Conservation (phyloP, 1,284 basidiomycete species). For the Neonothopanus nambi region DNA sequence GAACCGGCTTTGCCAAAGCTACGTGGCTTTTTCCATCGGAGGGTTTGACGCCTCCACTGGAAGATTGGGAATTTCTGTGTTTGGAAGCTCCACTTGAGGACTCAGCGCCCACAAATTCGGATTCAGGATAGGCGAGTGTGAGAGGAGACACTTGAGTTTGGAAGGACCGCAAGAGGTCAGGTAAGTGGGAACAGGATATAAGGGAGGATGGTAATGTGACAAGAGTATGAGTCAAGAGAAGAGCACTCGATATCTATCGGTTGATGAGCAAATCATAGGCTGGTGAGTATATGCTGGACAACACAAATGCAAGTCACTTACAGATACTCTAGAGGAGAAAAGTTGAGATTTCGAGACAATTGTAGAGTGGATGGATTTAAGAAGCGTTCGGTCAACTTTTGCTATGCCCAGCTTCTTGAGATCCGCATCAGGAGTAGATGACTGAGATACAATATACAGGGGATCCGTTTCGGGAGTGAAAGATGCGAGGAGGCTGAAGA, state of each 20-base stretch:
- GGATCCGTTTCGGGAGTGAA: slow-evolving; percentile 28
- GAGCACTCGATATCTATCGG: slow-evolving; percentile 52
- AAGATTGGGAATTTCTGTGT: too few species aligned
- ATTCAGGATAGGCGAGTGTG: not conserved
- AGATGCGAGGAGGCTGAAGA: slow-evolving; percentile 47
- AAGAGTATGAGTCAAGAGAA: slow-evolving; percentile 50
- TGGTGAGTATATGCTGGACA: too few species aligned
- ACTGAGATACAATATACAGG: slow-evolving; percentile 16
- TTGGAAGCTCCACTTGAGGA: not conserved
- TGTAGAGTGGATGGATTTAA: slow-evolving; percentile 44
- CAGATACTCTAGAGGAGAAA: slow-evolving; percentile 38
- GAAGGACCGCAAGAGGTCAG: slow-evolving; percentile 37
- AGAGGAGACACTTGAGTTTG: slow-evolving; percentile 35
- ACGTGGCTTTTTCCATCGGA: not conserved
- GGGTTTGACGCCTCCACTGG: not conserved
- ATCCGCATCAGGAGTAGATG: slow-evolving; percentile 31
- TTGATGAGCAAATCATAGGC: slow-evolving; percentile 13
- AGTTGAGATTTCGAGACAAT: slow-evolving; percentile 49
- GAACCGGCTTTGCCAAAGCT: slow-evolving; percentile 6
- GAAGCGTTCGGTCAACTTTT: slow-evolving; percentile 46
- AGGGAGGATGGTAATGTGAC: slow-evolving; percentile 38
- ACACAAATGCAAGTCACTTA: slow-evolving; percentile 25
- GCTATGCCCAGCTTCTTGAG: slow-evolving; percentile 45
- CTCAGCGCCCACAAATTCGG: not conserved
- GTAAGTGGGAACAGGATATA: slow-evolving; percentile 19